Evolutionary conservation across 495 filamentous ascomycete genomes (phyloP).

Genomic region (Xylaria longipes): DNA sequence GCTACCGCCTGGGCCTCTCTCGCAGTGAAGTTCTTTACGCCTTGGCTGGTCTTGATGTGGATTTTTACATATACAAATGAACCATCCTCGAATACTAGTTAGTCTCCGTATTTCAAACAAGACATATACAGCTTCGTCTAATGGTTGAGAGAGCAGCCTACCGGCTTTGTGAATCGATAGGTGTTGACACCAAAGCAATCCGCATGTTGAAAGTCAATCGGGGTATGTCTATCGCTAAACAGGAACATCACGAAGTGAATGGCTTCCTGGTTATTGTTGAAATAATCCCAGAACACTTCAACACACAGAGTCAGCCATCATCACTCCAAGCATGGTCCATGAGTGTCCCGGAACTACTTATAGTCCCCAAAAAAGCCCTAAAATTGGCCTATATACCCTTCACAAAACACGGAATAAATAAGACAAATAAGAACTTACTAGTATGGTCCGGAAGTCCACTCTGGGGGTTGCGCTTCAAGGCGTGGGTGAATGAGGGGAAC

Average conservation of each 20-base stretch:
- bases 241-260: constrained; percentile 74
- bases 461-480: constrained; percentile 70
- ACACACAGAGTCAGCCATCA: background rate
- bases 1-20: constrained; percentile 51
- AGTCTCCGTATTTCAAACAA: background rate
- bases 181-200: constrained; percentile 64
- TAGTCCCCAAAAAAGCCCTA: background rate
- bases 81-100: constrained; percentile 45
- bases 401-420: background rate
- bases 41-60: constrained; percentile 61
- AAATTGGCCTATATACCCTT: background rate
- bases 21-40: constrained; percentile 59
- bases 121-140: background rate
- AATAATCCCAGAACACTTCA: constrained; percentile 48
- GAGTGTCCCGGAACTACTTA: too few species aligned
- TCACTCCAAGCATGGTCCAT: background rate
- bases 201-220: constrained; percentile 60
- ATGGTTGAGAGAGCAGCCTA: background rate
- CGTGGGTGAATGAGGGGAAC: constrained; percentile 67
- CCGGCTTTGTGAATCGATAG: constrained; percentile 63
- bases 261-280: constrained; percentile 62
- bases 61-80: constrained; percentile 66
- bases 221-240: constrained; percentile 69
- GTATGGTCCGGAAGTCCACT: constrained; percentile 58
- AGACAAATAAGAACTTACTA: background rate